Evolutionary conservation across 179 eudicot species (phyloP), one percentile per base, ranked within the genome.

Genomic region (Beta corolliflora): DNA sequence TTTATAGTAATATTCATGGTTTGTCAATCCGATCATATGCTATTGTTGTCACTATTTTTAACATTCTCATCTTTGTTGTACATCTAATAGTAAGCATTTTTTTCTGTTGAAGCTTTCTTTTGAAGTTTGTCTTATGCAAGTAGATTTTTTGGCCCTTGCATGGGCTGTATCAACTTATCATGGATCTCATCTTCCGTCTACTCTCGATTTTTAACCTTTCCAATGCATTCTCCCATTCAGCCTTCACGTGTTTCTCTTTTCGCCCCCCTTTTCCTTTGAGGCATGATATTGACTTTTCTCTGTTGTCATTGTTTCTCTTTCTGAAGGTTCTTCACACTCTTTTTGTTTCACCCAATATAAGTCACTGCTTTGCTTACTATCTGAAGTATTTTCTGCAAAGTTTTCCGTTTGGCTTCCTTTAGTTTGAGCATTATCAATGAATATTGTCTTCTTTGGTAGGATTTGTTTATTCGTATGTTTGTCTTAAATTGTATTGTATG

Each of bases 401-500:
- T 16, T 60, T 60, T 21, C 64, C 9, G 14, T 21, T 61, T 21
- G 29, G 3, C 29, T 23, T 63, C 7, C 21, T 63, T 21, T 61
- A 13, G 9, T 12, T 44, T 46, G 41, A 14, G 48, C 52, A 41
- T 69, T 18, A 11, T n/a, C 25, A 45, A 14, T 19, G 12, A 5
- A 29, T 58, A 77, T 25, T 61, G 19, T 25, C 16, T 9, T 25
- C 36, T 45, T 69, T 36, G 18, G 12, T 10, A 0, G 29, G 44
- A 5, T 64, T n/a, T 13, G 45, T 67, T 48, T 56, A 23, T 23
- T 75, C 67, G 46, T 12, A 23, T 52, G 50, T 59, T 23, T 84
- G 44, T 70, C 52, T 60, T 78, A 80, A 78, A 25, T 53, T 64
- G 23, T 72, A 67, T 15, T 67, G 1, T 63, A 3, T 64, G 9